phyloP scores from a whole-genome alignment of 495 filamentous ascomycete species.

The Tuber umbilicatum region DNA sequence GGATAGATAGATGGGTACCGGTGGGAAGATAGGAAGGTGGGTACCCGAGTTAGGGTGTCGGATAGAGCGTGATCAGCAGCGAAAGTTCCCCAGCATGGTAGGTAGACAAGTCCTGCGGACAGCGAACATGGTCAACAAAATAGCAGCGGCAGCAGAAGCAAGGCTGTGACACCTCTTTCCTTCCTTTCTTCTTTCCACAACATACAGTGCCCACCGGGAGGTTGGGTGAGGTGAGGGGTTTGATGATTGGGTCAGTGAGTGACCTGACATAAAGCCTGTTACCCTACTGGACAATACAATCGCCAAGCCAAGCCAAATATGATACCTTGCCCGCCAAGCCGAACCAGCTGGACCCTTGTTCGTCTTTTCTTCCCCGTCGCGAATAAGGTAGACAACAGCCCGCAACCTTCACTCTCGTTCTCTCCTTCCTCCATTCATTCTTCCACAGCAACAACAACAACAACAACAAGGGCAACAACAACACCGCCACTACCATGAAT shows the following conservation, averaged over 20 bases:
- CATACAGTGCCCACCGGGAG: not conserved
- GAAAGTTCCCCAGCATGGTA: not conserved
- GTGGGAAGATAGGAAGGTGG: not conserved
- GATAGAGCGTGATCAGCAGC: not conserved
- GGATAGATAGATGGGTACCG: not conserved
- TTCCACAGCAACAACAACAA: not conserved
- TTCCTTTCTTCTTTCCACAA: not conserved
- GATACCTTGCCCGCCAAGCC: not conserved
- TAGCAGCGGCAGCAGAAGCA: not conserved
- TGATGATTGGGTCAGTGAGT: not conserved
- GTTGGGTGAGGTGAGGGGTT: not conserved
- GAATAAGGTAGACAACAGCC: not conserved
- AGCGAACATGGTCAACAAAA: not conserved
- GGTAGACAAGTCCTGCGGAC: not conserved
- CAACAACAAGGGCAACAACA: not conserved
- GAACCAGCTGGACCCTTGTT: not conserved
- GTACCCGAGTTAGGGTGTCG: too few relatives aligned
- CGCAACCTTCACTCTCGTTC: not conserved
- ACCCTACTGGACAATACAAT: not conserved
- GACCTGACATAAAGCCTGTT: not conserved
- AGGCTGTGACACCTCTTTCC: not conserved
- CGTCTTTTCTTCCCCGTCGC: not conserved
- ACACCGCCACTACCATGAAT: constrained; percentile 14
- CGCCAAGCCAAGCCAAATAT: not conserved
- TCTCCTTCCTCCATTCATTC: not conserved